These are phyloP conservation scores for Elaphomyces granulatus DNA, from an alignment of 495 filamentous ascomycete genomes.

Conservation along the genomic window DNA sequence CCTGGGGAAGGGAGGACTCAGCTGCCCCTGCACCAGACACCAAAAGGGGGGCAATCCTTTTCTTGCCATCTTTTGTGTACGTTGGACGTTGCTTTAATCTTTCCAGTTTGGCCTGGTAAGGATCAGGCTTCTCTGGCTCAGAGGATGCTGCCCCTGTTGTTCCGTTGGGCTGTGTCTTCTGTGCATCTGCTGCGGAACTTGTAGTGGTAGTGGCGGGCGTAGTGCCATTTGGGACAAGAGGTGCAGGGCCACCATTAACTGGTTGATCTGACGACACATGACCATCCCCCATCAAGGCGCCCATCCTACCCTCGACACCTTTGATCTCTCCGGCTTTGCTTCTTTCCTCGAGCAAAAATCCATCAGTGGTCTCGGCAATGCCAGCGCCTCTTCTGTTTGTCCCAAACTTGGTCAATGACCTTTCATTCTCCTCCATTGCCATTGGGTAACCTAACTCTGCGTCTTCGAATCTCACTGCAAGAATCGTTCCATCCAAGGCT, in stretches of 20 bases:
- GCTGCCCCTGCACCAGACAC: constrained; percentile 72
- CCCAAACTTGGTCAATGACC: constrained; percentile 81
- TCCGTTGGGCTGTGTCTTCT: constrained; percentile 29
- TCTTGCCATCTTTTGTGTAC: constrained; percentile 93
- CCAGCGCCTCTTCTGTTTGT: constrained; percentile 73
- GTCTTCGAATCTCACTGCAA: constrained; percentile 55
- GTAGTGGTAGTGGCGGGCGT: constrained; percentile 23
- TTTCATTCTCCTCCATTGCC: constrained; percentile 78
- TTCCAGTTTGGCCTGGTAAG: constrained; percentile 53
- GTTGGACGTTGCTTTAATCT: constrained; percentile 80
- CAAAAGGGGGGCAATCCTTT: constrained; percentile 80
- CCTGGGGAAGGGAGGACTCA: constrained; percentile 75
- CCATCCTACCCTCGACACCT: constrained; percentile 88
- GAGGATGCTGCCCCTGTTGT: constrained; percentile 19
- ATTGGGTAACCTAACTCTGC: constrained; percentile 61
- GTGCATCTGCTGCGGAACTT: constrained; percentile 21
- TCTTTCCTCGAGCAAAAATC: constrained; percentile 72
- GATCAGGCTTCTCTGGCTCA: constrained; percentile 44
- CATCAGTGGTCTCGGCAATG: constrained; percentile 79
- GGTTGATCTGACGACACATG: constrained; percentile 17
- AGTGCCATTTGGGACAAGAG: constrained; percentile 27
- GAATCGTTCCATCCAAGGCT: constrained; percentile 75
- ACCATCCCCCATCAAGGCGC: constrained; percentile 85
- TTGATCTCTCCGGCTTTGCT: constrained; percentile 82
- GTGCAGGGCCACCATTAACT: constrained; percentile 29